Evolutionary conservation across 1,139 yeast species (phyloP), one percentile per base, ranked within the genome.

Genomic region (Kurtzmaniella quercitrusa): DNA sequence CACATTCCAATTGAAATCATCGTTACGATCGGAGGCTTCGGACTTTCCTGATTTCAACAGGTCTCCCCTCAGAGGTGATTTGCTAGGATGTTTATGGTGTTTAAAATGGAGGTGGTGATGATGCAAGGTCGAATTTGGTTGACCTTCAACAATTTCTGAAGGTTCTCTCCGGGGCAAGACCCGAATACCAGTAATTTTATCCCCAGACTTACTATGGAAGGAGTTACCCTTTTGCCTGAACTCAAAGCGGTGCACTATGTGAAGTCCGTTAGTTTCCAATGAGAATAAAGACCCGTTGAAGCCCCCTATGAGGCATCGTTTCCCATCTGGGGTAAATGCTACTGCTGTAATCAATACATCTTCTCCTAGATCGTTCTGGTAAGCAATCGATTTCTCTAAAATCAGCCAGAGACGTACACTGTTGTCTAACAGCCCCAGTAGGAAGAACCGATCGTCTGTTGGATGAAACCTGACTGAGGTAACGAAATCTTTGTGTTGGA

Each of bases 401-500:
- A 91, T 82, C 2, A 93, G 85, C 95, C 96, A 88, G 18, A 91
- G 65, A 46, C 95, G 65, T n/a, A 88, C 73, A 37, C 77, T 72
- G 49, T 86, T 85, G 57, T 89, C 96, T 50, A 90, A 70, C 40
- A 94, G 85, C 2, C 96, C 95, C 50, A 91, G 83, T 3, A 86
- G 62, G 60, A 91, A 89, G 58, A 90, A 91, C 33, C 98, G 67
- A 58, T 91, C 97, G 63, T 91, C 98, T 2, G 69, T 70, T 1
- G 95, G 95, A 56, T 89, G 96, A 60, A 91, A 91, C 42, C 77
- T 78, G 3, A 87, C 88, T 14, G 86, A 73, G 0, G 96, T 86
- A 3, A 89, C 96, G 61, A 88, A 85, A 61, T 89, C 96, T 27
- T 81, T 77, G 56, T 89, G 94, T 23, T 65, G 61, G 57, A 87